phyloP scores from a whole-genome alignment of 306 rosid genomes.

The Lathyrus sativus region DNA sequence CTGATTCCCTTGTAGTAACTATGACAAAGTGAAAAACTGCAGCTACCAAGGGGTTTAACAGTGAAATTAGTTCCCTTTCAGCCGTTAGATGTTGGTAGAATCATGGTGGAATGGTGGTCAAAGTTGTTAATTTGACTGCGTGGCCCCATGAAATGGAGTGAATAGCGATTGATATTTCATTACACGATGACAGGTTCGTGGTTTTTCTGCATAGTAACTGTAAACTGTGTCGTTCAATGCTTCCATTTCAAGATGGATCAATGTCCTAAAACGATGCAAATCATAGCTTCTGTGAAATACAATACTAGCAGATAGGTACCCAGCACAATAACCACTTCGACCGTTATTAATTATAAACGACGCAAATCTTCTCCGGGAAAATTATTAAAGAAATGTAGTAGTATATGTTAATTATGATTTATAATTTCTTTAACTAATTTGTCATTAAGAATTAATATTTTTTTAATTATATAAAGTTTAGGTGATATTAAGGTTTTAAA shows the following conservation, averaged over 20 bases:
- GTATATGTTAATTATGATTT: too few relatives aligned
- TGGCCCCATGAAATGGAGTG: neutral
- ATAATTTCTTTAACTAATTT: too few relatives aligned
- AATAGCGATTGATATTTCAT: neutral
- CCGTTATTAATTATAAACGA: too few relatives aligned
- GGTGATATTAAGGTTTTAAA: too few relatives aligned
- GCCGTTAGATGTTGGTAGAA: slow-evolving; percentile 6
- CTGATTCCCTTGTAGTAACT: slow-evolving; percentile 28
- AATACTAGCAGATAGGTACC: neutral
- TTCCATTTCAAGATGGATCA: neutral
- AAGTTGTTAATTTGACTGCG: slow-evolving; percentile 1
- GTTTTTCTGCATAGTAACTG: slow-evolving; percentile 8
- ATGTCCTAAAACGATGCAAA: slow-evolving; percentile 6
- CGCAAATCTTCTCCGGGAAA: too few relatives aligned
- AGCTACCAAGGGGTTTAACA: slow-evolving; percentile 30
- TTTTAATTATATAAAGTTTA: too few relatives aligned
- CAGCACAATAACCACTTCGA: neutral
- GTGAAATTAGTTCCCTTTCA: slow-evolving; percentile 10
- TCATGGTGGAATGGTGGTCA: neutral
- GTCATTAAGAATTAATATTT: too few relatives aligned
- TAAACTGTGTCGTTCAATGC: slow-evolving; percentile 1
- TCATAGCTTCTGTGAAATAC: neutral
- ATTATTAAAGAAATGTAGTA: too few relatives aligned
- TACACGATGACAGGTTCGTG: neutral
- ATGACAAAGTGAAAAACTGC: slow-evolving; percentile 29